Conservation (phyloP, 2,329 filamentous ascomycete species). For the Epichloe baconii region DNA sequence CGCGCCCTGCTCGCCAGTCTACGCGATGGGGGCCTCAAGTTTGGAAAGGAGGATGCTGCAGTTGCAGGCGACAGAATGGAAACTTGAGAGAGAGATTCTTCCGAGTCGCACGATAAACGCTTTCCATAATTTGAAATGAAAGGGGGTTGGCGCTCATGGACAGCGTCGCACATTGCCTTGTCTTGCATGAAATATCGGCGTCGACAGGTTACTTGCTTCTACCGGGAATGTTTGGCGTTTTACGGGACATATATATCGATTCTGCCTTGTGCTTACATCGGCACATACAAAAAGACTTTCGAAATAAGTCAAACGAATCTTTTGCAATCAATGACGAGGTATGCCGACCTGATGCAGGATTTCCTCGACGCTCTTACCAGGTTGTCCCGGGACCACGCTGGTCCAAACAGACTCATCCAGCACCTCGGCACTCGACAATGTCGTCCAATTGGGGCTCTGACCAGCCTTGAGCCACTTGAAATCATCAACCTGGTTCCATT, state of each 20-base stretch:
- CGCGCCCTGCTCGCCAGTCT: conserved; percentile 42
- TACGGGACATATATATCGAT: neutral
- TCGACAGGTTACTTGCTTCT: neutral
- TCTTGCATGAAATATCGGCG: neutral
- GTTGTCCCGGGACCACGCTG: conserved; percentile 50
- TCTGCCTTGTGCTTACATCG: neutral
- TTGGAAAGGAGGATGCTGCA: conserved; percentile 16
- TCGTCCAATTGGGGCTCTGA: conserved; percentile 76
- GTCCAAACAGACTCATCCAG: conserved; percentile 55
- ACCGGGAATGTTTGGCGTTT: neutral
- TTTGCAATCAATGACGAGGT: conserved; percentile 1
- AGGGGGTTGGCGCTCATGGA: neutral
- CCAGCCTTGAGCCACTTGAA: conserved; percentile 93
- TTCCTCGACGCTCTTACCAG: conserved; percentile 48
- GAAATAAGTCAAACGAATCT: neutral
- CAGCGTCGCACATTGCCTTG: neutral
- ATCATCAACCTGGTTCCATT: conserved; percentile 87
- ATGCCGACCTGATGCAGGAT: conserved; percentile 44
- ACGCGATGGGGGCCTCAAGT: conserved; percentile 30
- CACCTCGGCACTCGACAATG: conserved; percentile 47
- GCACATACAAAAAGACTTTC: neutral
- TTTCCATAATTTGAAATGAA: neutral
- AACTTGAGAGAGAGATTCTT: conserved; percentile 16
- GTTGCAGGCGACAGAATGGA: conserved; percentile 27
- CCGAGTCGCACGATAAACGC: neutral